Conservation (phyloP, 73 alveolate genomes). For the Breviolum minutum region DNA sequence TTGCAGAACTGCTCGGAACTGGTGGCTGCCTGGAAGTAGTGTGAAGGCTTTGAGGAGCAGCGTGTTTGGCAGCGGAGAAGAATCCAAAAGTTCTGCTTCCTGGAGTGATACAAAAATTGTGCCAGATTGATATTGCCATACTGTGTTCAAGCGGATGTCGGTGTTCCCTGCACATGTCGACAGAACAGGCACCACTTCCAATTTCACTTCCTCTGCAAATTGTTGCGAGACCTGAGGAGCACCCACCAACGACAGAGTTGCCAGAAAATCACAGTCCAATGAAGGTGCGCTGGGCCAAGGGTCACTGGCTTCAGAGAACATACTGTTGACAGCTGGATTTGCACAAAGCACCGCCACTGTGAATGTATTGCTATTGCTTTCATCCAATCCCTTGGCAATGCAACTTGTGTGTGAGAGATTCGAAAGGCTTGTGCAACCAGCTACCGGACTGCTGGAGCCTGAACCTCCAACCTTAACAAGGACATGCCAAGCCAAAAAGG, state of each 20-base stretch:
- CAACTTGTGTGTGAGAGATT: slow-evolving; percentile 44
- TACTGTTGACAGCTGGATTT: slow-evolving; percentile 52
- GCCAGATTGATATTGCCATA: slow-evolving; percentile 25
- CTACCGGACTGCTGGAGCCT: neutral
- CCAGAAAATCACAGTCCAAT: neutral
- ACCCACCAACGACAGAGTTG: neutral
- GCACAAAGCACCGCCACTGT: slow-evolving; percentile 49
- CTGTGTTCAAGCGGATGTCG: neutral
- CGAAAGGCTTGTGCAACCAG: slow-evolving; percentile 44
- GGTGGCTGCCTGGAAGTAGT: slow-evolving; percentile 43
- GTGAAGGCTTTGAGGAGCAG: slow-evolving; percentile 1
- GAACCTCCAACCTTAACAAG: neutral
- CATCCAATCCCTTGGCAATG: slow-evolving; percentile 17
- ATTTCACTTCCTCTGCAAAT: neutral
- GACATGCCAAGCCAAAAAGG: slow-evolving; percentile 77
- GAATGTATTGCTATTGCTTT: neutral
- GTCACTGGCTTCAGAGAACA: slow-evolving; percentile 39
- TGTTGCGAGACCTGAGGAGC: neutral
- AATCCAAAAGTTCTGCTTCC: slow-evolving; percentile 15
- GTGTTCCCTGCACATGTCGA: neutral
- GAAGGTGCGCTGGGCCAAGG: neutral
- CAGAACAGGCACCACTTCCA: slow-evolving; percentile 5
- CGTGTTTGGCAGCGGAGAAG: slow-evolving; percentile 45
- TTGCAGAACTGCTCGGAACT: slow-evolving; percentile 9
- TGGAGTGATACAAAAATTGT: neutral